A percentile compares a stretch with the other conserved stretches of the same genome.
These are phyloP conservation scores for Heliosperma pusillum DNA, from an alignment of 148 eudicot genomes.

Conservation along the genomic window DNA sequence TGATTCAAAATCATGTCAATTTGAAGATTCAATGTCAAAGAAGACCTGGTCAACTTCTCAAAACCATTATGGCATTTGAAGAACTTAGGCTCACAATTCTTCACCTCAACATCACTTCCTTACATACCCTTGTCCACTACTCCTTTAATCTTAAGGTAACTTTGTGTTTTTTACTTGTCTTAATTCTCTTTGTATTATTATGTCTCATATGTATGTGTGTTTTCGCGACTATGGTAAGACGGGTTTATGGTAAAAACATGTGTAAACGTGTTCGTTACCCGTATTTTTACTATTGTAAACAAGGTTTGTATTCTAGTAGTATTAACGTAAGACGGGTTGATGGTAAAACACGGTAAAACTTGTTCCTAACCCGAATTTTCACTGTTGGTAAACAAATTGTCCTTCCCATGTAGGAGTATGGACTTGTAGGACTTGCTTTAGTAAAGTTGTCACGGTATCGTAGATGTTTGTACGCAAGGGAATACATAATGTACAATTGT, in stretches of 20 bases:
- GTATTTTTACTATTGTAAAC: neutral
- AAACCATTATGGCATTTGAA: slow-evolving; percentile 46
- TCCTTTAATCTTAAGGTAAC: slow-evolving; percentile 57
- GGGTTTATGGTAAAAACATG: neutral
- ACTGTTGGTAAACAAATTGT: neutral
- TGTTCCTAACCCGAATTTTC: too few species aligned
- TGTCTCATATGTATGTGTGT: neutral
- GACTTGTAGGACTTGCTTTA: neutral
- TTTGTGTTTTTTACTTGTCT: neutral
- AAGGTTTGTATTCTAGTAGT: neutral
- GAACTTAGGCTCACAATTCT: slow-evolving; percentile 45
- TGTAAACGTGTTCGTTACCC: neutral
- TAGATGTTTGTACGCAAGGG: neutral
- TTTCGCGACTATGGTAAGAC: neutral
- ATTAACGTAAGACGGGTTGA: neutral
- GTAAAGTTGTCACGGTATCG: neutral
- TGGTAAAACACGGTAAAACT: too few species aligned
- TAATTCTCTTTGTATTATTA: neutral
- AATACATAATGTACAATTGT: neutral
- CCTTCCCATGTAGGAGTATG: neutral
- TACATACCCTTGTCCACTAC: slow-evolving; percentile 37
- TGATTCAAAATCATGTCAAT: slow-evolving; percentile 54
- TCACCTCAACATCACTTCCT: slow-evolving; percentile 53
- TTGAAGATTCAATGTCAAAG: slow-evolving; percentile 44
- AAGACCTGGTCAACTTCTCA: slow-evolving; percentile 41